These are phyloP conservation scores for Tolypocladium album DNA, from an alignment of 2,329 filamentous ascomycete genomes.

Conservation along the genomic window DNA sequence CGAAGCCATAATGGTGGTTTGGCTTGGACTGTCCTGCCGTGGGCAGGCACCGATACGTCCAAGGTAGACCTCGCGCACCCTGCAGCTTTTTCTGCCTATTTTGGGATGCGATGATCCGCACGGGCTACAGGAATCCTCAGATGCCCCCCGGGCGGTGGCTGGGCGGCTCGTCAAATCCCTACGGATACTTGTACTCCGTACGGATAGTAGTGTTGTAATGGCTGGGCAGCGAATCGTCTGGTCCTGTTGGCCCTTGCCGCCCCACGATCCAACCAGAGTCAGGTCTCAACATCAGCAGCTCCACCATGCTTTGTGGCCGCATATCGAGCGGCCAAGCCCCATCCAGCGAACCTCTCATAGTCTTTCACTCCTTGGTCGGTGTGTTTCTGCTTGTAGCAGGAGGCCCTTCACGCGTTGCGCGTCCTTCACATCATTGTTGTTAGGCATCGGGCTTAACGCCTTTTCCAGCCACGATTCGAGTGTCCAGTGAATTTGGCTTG, in stretches of 20 bases:
- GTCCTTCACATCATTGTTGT: conserved; percentile 2
- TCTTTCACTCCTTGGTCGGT: conserved; percentile 21
- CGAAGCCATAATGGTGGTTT: neutral
- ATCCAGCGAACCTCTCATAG: neutral
- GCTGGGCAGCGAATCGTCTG: neutral
- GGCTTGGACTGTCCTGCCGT: neutral
- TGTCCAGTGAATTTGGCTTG: neutral
- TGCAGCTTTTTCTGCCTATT: neutral
- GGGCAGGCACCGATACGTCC: neutral
- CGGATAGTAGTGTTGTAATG: neutral
- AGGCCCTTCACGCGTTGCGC: conserved; percentile 9
- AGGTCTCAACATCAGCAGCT: conserved; percentile 14
- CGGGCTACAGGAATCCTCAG: neutral
- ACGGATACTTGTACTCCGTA: too few species aligned
- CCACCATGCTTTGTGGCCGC: conserved; percentile 24
- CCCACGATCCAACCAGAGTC: conserved; percentile 12
- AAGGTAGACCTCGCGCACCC: neutral
- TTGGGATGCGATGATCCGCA: neutral
- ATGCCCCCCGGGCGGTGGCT: neutral
- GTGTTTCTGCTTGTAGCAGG: conserved; percentile 13
- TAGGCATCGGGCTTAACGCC: neutral
- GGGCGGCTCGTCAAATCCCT: neutral
- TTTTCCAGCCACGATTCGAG: neutral
- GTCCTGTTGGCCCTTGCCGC: conserved; percentile 3
- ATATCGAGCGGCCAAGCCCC: conserved; percentile 17